Evolutionary conservation across 2,329 filamentous ascomycete genomes (phyloP).

Genomic region (Karstenula rhodostoma): DNA sequence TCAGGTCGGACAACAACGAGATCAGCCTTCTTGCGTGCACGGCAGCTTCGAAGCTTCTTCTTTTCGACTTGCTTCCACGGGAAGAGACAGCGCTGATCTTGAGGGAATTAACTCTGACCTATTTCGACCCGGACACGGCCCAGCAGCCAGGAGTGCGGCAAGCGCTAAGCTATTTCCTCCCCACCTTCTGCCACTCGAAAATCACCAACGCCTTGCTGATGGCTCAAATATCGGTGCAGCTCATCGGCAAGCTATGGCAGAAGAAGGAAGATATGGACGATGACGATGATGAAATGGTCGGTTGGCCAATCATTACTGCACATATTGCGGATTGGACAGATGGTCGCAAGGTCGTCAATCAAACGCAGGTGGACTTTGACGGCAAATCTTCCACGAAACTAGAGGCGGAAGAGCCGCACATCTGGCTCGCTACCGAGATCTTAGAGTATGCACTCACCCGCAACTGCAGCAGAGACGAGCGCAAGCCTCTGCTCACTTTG

Average conservation of each 20-base stretch:
- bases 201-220: conserved; percentile 84
- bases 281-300: conserved; percentile 76
- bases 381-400: conserved; percentile 62
- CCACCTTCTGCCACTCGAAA: conserved; percentile 90
- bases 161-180: conserved; percentile 90
- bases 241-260: conserved; percentile 73
- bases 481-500: conserved; percentile 71
- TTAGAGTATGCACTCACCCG: conserved; percentile 75
- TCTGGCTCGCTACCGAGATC: conserved; percentile 79
- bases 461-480: conserved; percentile 77
- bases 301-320: conserved; percentile 77
- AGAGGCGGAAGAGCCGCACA: conserved; percentile 79
- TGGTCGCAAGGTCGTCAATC: conserved; percentile 76
- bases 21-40: conserved; percentile 84
- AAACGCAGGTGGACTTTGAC: conserved; percentile 56
- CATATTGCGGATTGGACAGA: conserved; percentile 96
- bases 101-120: conserved; percentile 82
- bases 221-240: conserved; percentile 75
- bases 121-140: conserved; percentile 85
- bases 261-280: conserved; percentile 70
- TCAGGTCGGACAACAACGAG: conserved; percentile 70
- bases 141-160: conserved; percentile 85
- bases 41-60: conserved; percentile 84
- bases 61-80: conserved; percentile 73
- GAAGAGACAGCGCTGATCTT: conserved; percentile 71